Evolutionary conservation across 768 basidiomycete genomes (phyloP).

Genomic region (Favolaschia claudopus): DNA sequence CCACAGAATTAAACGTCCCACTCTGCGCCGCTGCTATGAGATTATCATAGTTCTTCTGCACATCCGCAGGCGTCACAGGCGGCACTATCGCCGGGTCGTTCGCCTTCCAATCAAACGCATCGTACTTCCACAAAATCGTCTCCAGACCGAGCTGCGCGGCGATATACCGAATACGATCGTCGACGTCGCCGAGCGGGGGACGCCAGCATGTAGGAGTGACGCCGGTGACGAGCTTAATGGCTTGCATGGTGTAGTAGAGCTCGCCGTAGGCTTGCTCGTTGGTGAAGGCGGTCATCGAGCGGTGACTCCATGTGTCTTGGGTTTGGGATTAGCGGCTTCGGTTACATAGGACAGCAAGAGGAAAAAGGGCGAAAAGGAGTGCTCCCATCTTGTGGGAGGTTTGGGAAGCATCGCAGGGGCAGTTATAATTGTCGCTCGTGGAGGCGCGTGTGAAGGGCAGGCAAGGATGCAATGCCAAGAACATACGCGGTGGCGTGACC

Average conservation of each 20-base stretch:
- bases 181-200: slow-evolving; percentile 25
- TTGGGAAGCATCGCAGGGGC: too few species aligned
- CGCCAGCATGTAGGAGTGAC: slow-evolving; percentile 70
- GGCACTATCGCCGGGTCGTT: slow-evolving; percentile 44
- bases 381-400: too few species aligned
- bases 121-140: slow-evolving; percentile 77
- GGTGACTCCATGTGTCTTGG: slow-evolving; percentile 63
- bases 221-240: slow-evolving; percentile 61
- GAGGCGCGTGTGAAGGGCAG: too few species aligned
- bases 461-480: too few species aligned
- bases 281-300: slow-evolving; percentile 63
- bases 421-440: too few species aligned
- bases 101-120: slow-evolving; percentile 84
- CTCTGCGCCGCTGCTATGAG: not conserved
- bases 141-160: slow-evolving; percentile 29
- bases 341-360: too few species aligned
- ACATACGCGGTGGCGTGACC: too few species aligned
- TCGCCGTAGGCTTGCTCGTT: slow-evolving; percentile 80
- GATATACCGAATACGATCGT: slow-evolving; percentile 26
- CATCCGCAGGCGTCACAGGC: not conserved
- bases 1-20: slow-evolving; percentile 11
- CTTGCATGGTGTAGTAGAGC: slow-evolving; percentile 74
- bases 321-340: not conserved
- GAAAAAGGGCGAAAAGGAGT: too few species aligned
- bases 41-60: slow-evolving; percentile 16